Evolutionary conservation across 1,139 yeast genomes (phyloP).

Genomic region (Nadsonia starkeyi-henricii): DNA sequence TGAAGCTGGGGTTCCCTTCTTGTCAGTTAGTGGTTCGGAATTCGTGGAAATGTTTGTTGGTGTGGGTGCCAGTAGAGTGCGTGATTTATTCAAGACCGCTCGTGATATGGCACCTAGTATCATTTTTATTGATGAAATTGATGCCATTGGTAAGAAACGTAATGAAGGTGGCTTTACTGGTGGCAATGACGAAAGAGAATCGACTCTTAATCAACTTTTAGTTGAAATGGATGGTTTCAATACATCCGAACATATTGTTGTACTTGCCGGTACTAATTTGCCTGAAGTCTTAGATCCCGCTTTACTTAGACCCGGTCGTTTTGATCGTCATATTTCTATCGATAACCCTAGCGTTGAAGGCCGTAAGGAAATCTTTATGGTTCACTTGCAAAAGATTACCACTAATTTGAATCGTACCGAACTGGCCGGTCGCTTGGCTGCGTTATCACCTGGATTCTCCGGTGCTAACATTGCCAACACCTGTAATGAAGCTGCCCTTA

Average conservation of each 20-base stretch:
- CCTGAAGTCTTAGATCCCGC: slow-evolving; percentile 90
- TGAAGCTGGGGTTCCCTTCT: slow-evolving; percentile 94
- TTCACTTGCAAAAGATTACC: slow-evolving; percentile 60
- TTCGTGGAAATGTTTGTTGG: slow-evolving; percentile 98
- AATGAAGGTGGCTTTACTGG: slow-evolving; percentile 74
- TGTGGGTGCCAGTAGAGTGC: slow-evolving; percentile 95
- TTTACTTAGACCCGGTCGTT: slow-evolving; percentile 90
- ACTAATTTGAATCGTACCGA: slow-evolving; percentile 35
- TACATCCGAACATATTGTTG: slow-evolving; percentile 83
- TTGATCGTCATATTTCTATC: slow-evolving; percentile 82
- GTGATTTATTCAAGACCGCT: slow-evolving; percentile 86
- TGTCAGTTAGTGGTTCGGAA: slow-evolving; percentile 94
- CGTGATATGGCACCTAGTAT: slow-evolving; percentile 88
- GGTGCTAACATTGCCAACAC: slow-evolving; percentile 98
- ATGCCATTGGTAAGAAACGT: slow-evolving; percentile 94
- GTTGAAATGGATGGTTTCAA: slow-evolving; percentile 98
- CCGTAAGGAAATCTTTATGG: slow-evolving; percentile 79
- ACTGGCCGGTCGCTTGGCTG: slow-evolving; percentile 78
- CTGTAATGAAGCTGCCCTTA: slow-evolving; percentile 91
- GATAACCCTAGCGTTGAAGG: slow-evolving; percentile 92
- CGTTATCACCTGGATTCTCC: slow-evolving; percentile 92
- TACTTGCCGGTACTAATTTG: slow-evolving; percentile 92
- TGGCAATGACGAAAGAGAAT: slow-evolving; percentile 91
- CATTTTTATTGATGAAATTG: slow-evolving; percentile 92
- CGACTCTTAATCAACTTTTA: slow-evolving; percentile 82